phyloP scores from a whole-genome alignment of 139 green algal species.

The Chloropicon primus region DNA sequence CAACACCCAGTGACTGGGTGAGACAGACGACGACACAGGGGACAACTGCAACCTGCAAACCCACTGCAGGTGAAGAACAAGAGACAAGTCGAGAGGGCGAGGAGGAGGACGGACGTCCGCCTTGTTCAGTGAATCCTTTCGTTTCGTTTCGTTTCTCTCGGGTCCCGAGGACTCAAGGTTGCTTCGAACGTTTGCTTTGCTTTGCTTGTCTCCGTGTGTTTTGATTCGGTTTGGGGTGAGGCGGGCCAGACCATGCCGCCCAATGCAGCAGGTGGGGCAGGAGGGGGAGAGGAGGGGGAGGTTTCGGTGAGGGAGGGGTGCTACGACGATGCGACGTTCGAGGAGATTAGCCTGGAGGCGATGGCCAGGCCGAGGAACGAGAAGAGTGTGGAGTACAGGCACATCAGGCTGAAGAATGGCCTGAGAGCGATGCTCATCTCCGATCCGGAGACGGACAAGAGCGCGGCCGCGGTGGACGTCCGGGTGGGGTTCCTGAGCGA shows the following conservation, averaged over 20 bases:
- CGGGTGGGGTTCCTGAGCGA: slow-evolving; percentile 58
- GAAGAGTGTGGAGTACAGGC: slow-evolving; percentile 26
- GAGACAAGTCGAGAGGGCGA: too few species aligned
- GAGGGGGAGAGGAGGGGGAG: neutral
- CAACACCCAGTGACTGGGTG: too few species aligned
- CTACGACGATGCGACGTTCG: neutral
- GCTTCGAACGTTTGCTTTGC: too few species aligned
- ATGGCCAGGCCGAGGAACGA: neutral
- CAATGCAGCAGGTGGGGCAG: neutral
- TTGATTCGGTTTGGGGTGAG: too few species aligned
- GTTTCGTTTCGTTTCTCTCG: too few species aligned
- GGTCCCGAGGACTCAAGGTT: too few species aligned
- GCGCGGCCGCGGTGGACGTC: slow-evolving; percentile 34
- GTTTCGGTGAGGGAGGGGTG: neutral
- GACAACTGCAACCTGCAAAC: too few species aligned
- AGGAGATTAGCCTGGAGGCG: neutral
- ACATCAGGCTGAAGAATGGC: slow-evolving; percentile 44
- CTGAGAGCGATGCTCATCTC: slow-evolving; percentile 47
- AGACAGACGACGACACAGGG: neutral
- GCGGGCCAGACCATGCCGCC: neutral
- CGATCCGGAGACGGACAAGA: slow-evolving; percentile 63
- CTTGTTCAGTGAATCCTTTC: too few species aligned
- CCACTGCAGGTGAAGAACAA: too few species aligned
- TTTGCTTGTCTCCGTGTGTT: too few species aligned
- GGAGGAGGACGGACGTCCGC: too few species aligned